Base-by-base conservation (phyloP, 2,329 filamentous ascomycete genomes). In the Nothomitra cinnamomea region DNA sequence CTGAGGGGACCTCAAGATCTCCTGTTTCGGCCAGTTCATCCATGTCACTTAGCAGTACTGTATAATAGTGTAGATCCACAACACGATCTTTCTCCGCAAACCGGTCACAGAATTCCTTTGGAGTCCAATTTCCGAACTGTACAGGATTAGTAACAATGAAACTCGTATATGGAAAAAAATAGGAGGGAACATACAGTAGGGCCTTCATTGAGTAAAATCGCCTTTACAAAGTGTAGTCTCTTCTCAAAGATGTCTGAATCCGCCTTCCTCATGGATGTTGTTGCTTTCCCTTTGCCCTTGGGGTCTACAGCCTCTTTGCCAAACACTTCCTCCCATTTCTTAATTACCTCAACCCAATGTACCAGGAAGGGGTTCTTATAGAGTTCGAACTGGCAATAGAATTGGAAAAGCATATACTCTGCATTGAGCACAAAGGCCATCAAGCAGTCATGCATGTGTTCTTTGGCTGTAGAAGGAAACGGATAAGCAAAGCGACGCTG, bases 311-410 rank as follows among this genome's bases (percentile, higher is more conserved):
- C 3, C 5, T 47, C 45, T 49, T 17, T 49, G n/a, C 13, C 45
- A 17, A 35, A 35, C 12, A 22, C 32, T 35, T 35, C 28, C 53
- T 53, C 40, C 54, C 51, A 53, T 40, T 45, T 38, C 28, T 28
- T 43, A 13, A 67, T 53, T 1, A 63, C 60, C 57, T 68, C 65
- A 41, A 69, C 63, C 67, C 67, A 70, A 51, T 69, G 66, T 3
- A 62, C 61, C 19, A 70, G 59, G 55, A 67, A 69, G 1, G 67
- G 67, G 41, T 69, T 68, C 50, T 36, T 52, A 8, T 19, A 19
- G 8, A 52, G 28, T 32, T 52, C 50, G 12, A 36, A 28, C 8
- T 52, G 50, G 19, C 50, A 35, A 35, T 52, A 52, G 17, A 52
- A 43, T 22, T 52, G 50, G n/a, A 43, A 40, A 28, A 52, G 50